Percentiles rank a stretch among this genome's conserved stretches.
Conservation (phyloP, 2,329 filamentous ascomycete species). For the Colletotrichum tanaceti region DNA sequence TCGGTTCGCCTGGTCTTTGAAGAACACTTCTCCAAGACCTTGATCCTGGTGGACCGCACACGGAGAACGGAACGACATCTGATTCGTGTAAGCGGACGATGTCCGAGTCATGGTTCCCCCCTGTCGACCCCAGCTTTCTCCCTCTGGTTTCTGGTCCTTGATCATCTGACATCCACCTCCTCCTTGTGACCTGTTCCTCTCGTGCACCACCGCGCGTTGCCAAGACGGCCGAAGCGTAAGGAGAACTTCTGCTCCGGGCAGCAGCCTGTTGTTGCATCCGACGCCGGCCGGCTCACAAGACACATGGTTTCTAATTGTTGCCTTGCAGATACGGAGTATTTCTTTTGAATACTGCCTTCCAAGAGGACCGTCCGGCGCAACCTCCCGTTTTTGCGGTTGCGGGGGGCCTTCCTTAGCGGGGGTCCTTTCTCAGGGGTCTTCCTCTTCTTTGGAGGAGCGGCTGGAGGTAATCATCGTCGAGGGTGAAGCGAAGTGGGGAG, state of each 20-base stretch:
- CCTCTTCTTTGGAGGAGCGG: constrained; percentile 42
- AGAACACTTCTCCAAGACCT: constrained; percentile 1
- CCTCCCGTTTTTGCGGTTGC: constrained; percentile 43
- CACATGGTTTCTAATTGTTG: background rate
- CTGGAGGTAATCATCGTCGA: constrained; percentile 46
- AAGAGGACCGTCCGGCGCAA: constrained; percentile 44
- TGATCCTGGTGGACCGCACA: no score
- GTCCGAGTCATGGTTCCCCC: constrained; percentile 15
- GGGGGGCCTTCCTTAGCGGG: constrained; percentile 46
- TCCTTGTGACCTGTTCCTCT: constrained; percentile 45
- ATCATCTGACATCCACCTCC: constrained; percentile 42
- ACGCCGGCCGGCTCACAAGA: constrained; percentile 32
- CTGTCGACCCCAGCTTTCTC: background rate
- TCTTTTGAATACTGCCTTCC: constrained; percentile 44
- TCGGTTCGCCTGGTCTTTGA: background rate
- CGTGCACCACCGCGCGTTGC: constrained; percentile 39
- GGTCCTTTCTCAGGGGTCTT: constrained; percentile 47
- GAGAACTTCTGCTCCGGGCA: constrained; percentile 45
- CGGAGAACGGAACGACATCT: constrained; percentile 27
- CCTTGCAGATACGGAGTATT: no score
- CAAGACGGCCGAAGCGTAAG: constrained; percentile 46
- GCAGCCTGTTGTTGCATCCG: constrained; percentile 41
- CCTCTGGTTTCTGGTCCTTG: constrained; percentile 44
- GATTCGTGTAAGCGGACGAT: constrained; percentile 20
- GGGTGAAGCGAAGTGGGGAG: constrained; percentile 35